Evolutionary conservation across 73 alveolate genomes (phyloP).

Genomic region (Urostyla sp.): DNA sequence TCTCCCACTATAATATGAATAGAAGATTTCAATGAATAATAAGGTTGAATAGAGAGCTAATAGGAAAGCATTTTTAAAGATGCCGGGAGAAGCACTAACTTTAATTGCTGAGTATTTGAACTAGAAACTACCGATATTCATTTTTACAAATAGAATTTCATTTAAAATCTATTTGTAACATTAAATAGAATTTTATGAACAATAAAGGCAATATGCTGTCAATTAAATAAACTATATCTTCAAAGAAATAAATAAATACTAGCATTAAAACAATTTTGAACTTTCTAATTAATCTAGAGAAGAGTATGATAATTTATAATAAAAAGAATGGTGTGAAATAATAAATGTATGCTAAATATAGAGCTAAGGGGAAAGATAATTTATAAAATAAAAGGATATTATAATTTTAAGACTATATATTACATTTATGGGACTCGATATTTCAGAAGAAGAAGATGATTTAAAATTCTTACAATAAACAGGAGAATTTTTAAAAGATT

Average conservation of each 20-base stretch:
- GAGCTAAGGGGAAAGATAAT: neutral
- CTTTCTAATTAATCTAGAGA: conserved; percentile 11
- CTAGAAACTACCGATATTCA: conserved; percentile 45
- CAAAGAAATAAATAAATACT: conserved; percentile 24
- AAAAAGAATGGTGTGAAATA: conserved; percentile 46
- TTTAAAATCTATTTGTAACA: conserved; percentile 29
- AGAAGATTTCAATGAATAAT: conserved; percentile 22
- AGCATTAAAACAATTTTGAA: conserved; percentile 8
- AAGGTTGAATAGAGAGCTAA: neutral
- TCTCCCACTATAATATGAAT: neutral
- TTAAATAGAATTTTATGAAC: conserved; percentile 43
- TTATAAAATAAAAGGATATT: conserved; percentile 18
- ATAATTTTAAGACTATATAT: conserved; percentile 41
- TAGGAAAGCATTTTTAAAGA: conserved; percentile 15
- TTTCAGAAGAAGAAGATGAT: conserved; percentile 40
- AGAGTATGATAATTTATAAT: conserved; percentile 1
- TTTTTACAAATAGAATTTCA: conserved; percentile 42
- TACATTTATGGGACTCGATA: conserved; percentile 52
- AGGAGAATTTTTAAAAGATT: conserved; percentile 35
- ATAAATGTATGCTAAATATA: conserved; percentile 14
- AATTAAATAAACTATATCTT: conserved; percentile 11
- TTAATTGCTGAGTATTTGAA: conserved; percentile 22
- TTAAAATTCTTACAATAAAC: conserved; percentile 4
- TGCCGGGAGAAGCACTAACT: conserved; percentile 29
- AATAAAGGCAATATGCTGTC: conserved; percentile 6